phyloP scores from a whole-genome alignment of 2,329 filamentous ascomycete genomes.

The Hawksworthiomyces lignivorus region DNA sequence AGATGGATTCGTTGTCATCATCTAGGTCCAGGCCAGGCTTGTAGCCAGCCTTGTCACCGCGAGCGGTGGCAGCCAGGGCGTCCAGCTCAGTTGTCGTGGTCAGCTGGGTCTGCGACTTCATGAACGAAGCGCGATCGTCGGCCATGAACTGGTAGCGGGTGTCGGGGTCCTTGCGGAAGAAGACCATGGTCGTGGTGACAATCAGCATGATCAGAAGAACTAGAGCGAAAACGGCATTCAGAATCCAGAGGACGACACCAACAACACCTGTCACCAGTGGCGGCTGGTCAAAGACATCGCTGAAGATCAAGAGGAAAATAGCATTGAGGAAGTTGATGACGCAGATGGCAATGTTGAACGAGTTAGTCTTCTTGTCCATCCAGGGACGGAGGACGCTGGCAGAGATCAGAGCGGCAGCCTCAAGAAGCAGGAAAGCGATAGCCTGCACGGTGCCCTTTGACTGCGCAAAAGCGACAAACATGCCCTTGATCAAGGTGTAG shows the following conservation, averaged over 20 bases:
- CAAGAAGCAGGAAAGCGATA: conserved; percentile 68
- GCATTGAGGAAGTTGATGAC: conserved; percentile 76
- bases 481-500: conserved; percentile 69
- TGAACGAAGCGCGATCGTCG: conserved; percentile 82
- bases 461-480: conserved; percentile 75
- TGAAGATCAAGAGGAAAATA: conserved; percentile 75
- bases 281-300: conserved; percentile 71
- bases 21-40: conserved; percentile 58
- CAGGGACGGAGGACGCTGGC: conserved; percentile 73
- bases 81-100: conserved; percentile 67
- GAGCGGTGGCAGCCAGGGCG: conserved; percentile 72
- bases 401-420: conserved; percentile 62
- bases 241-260: conserved; percentile 75
- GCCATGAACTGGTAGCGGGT: conserved; percentile 83
- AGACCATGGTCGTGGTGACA: conserved; percentile 55
- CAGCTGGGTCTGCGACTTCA: conserved; percentile 76
- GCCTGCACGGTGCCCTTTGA: conserved; percentile 60
- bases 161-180: conserved; percentile 80
- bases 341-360: conserved; percentile 79
- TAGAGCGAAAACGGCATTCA: conserved; percentile 70
- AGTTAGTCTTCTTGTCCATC: conserved; percentile 93
- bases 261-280: conserved; percentile 72
- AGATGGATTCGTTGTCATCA: conserved; percentile 63
- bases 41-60: conserved; percentile 62
- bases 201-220: conserved; percentile 72